A percentile compares a stretch with the other conserved stretches of the same genome.
These are phyloP conservation scores for Buxus sempervirens DNA, from an alignment of 164 flowering plant genomes.

Conservation along the genomic window DNA sequence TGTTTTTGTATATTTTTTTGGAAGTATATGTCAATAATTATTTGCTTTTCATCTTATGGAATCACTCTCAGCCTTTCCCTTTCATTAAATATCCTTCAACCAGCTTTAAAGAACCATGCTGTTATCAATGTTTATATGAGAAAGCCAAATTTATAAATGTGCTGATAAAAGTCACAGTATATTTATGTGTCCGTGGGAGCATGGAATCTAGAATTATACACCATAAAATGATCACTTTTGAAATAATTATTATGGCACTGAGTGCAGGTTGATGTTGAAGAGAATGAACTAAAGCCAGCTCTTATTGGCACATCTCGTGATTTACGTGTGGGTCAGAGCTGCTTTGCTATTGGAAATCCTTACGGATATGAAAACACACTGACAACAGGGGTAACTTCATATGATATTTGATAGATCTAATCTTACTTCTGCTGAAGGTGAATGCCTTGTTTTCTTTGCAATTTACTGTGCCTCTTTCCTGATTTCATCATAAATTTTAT, in stretches of 20 bases:
- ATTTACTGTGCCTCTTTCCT: not conserved
- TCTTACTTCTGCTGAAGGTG: not conserved
- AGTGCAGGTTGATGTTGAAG: conserved; percentile 64
- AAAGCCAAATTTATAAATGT: too few relatives aligned
- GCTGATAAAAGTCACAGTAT: too few relatives aligned
- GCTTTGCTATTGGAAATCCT: conserved; percentile 93
- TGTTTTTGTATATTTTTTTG: too few relatives aligned
- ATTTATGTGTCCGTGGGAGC: too few relatives aligned
- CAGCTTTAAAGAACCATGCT: too few relatives aligned
- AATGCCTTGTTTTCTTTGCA: conserved; percentile 5
- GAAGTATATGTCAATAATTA: too few relatives aligned
- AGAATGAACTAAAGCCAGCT: conserved; percentile 58
- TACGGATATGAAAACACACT: conserved; percentile 85
- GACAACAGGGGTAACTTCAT: conserved; percentile 75
- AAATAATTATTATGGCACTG: not conserved
- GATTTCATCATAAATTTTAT: not conserved
- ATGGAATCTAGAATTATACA: too few relatives aligned
- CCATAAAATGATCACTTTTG: not conserved
- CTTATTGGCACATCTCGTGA: conserved; percentile 58
- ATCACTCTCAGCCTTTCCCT: too few relatives aligned
- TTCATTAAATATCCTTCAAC: too few relatives aligned
- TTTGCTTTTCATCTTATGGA: too few relatives aligned
- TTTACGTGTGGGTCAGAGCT: conserved; percentile 82
- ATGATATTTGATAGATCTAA: not conserved
- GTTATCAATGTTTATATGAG: too few relatives aligned